Base-by-base conservation (phyloP, 2,329 filamentous ascomycete genomes). In the Diaporthe vexans region DNA sequence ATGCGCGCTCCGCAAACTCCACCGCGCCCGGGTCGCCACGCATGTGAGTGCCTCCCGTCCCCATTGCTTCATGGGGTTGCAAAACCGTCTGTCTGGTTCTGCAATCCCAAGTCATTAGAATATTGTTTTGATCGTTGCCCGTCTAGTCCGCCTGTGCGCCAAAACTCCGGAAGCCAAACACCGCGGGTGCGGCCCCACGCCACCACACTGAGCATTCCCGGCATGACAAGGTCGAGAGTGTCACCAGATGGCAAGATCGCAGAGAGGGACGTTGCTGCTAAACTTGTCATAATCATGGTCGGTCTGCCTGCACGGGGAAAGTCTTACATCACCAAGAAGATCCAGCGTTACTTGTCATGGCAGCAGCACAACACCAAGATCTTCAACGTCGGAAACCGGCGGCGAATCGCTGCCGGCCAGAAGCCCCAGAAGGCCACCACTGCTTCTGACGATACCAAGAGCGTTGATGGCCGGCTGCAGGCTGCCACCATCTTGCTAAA, bases 281-380 rank as follows among this genome's bases (percentile, higher is more conserved):
- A 99, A 87, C 88, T 99, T 76, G 95, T 98, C 81, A 97, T 99
- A 80, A 92, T 99, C 82, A 99, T 99, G 97, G 97, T 99, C 75
- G 97, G 97, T 77, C 86, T 99, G 79, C 97, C 97, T 3, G 97
- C 97, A 13, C 90, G 97, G 80, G 97, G 97, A 81, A 99, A 99
- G 86, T 98, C 95, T 72, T 99, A 99, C 85, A 97, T 99, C 80
- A 98, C 97, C 76, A 98, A 98, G 88, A 99, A 99, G 86, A 90
- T 99, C 76, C 94, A 97, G 74, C 91, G 97, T 76, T 99, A 98
- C 82, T 86, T 99, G 68, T 96, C 97, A 67, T 99, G 97, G 97
- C 92, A 98, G 80, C 97, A 99, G 81, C 96, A 99, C 84, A 94
- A 98, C 80, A 97, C 95, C 17, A 91, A 90, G 78, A 98, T 99